These are phyloP conservation scores for Pilasporangium apinafurcum DNA, from an alignment of 352 stramenopile species.

Conservation along the genomic window DNA sequence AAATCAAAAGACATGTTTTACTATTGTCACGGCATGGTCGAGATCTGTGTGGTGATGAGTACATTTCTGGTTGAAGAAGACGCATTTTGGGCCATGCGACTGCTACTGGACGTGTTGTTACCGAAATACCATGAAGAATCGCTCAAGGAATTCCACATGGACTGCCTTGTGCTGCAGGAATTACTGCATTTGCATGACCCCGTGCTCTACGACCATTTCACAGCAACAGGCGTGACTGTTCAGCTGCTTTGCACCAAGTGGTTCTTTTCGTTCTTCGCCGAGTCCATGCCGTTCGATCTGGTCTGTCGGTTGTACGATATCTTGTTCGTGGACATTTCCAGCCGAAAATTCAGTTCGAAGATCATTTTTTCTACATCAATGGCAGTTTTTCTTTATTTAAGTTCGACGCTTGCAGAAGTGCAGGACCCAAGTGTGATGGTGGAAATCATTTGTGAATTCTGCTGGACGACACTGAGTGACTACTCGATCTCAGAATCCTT, in stretches of 20 bases:
- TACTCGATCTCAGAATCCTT: constrained; percentile 72
- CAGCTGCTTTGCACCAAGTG: constrained; percentile 79
- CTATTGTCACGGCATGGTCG: constrained; percentile 78
- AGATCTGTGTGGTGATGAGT: constrained; percentile 70
- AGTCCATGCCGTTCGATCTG: constrained; percentile 77
- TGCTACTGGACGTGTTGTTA: constrained; percentile 66
- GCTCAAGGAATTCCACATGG: constrained; percentile 72
- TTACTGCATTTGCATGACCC: constrained; percentile 44
- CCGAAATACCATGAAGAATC: constrained; percentile 81
- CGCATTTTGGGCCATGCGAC: constrained; percentile 69
- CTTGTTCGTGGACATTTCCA: constrained; percentile 66
- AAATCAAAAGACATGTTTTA: constrained; percentile 67
- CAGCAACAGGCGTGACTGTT: constrained; percentile 52
- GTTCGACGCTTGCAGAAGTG: constrained; percentile 60
- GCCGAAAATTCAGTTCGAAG: constrained; percentile 40
- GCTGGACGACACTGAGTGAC: constrained; percentile 58
- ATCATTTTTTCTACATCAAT: constrained; percentile 72
- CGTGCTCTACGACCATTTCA: constrained; percentile 51
- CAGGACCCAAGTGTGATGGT: constrained; percentile 68
- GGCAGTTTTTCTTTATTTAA: constrained; percentile 71
- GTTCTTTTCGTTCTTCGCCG: constrained; percentile 83
- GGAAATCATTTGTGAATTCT: constrained; percentile 78
- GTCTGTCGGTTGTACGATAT: constrained; percentile 75
- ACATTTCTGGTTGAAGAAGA: constrained; percentile 75
- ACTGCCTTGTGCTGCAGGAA: constrained; percentile 78